phyloP scores from a whole-genome alignment of 495 filamentous ascomycete genomes.

The Cryomyces minteri region DNA sequence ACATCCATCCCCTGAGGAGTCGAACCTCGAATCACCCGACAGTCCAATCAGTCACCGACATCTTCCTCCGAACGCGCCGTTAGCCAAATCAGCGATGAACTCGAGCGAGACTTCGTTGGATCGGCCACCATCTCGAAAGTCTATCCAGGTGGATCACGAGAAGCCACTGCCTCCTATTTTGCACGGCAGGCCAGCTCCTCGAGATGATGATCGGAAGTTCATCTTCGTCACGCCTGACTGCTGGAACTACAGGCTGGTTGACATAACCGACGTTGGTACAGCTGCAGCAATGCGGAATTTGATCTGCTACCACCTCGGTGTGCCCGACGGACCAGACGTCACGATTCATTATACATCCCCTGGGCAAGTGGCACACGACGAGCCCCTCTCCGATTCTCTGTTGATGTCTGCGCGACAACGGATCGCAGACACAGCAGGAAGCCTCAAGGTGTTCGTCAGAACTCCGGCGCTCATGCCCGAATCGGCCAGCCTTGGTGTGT shows the following conservation, averaged over 20 bases:
- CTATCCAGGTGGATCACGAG: conserved; percentile 1
- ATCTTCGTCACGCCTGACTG: conserved; percentile 73
- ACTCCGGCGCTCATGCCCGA: conserved; percentile 22
- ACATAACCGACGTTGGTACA: conserved; percentile 65
- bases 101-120: conserved; percentile 48
- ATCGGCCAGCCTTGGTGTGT: conserved; percentile 30
- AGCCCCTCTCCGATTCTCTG: conserved; percentile 62
- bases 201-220: conserved; percentile 18
- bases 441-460: conserved; percentile 65
- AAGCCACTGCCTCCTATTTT: conserved; percentile 1
- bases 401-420: conserved; percentile 44
- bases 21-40: conserved; percentile 60
- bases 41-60: conserved; percentile 42
- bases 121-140: conserved; percentile 7
- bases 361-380: conserved; percentile 67
- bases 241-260: conserved; percentile 79
- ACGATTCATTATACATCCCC: conserved; percentile 64
- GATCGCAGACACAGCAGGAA: conserved; percentile 51
- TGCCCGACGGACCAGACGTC: conserved; percentile 41
- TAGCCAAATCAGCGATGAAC: conserved; percentile 35
- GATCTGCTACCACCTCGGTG: conserved; percentile 56
- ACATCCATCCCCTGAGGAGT: conserved; percentile 63
- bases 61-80: conserved; percentile 27
- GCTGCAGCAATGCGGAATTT: conserved; percentile 46
- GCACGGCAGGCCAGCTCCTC: conserved; percentile 15